Base-by-base conservation (phyloP, 805 yeast species). In the Cyberlindnera suaveolens region DNA sequence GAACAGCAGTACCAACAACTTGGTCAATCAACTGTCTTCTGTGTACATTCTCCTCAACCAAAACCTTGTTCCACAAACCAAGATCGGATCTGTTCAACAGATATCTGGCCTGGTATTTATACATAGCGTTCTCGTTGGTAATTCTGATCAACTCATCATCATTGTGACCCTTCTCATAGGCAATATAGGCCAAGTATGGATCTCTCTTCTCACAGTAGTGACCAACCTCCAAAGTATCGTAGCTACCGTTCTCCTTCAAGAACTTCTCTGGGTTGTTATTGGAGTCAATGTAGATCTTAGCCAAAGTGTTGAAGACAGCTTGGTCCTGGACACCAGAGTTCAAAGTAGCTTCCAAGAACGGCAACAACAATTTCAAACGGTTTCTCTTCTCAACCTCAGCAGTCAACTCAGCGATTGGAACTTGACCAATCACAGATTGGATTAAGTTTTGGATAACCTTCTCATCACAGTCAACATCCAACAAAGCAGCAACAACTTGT, bases 171-270 rank as follows among this genome's bases (percentile, higher is more conserved):
- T 90, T 91, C 48, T 95, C 95, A 67, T 93, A 93, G 41, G 96
- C 95, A 68, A 93, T 93, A 66, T 88, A 93, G 26, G 99, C 99
- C 63, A 93, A 74, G 69, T 88, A 93, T 49, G 99, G 99, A 61
- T 93, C 99, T 68, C 99, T 85, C 78, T 87, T 91, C 69, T 93
- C 99, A 75, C 99, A 93, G 73, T 93, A 93, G 63, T 80, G 88
- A 74, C 99, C 99, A 52, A 93, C 97, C 57, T 85, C 85, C 54
- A 86, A 71, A n/a, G 98, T 84, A 67, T 93, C 95, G 68, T 93
- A 93, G 60, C 76, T 75, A 54, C 81, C 75, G 66, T 93, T 93
- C 66, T 91, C 98, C 62, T 81, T 83, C 71, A 93, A 76, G 74
- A 93, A 93, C 66, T 88, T 89, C 65, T 93, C 99, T 31, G 99